These are phyloP conservation scores for Chenopodium formosanum DNA, from an alignment of 148 eudicot genomes.

Conservation along the genomic window DNA sequence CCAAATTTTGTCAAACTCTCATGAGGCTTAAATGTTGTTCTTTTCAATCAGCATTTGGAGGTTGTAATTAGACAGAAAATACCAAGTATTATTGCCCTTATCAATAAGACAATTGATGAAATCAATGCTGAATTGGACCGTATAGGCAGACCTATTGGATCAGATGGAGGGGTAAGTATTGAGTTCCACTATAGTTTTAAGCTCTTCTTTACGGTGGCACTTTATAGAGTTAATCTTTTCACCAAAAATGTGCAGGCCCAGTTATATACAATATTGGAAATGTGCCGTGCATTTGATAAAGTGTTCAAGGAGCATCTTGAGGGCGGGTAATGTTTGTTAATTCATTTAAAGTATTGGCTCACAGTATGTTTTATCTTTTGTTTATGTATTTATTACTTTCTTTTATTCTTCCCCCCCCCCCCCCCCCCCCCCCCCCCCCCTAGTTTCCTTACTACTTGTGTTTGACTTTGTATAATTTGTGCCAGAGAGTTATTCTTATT, in stretches of 20 bases:
- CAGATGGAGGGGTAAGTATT: conserved; percentile 91
- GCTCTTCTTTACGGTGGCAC: not conserved
- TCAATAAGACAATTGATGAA: conserved; percentile 96
- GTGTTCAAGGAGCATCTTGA: conserved; percentile 94
- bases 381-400: no score
- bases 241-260: conserved; percentile 69
- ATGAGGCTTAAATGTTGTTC: conserved; percentile 16
- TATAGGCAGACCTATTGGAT: conserved; percentile 88
- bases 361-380: not conserved
- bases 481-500: not conserved
- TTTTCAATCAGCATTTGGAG: conserved; percentile 79
- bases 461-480: not conserved
- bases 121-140: conserved; percentile 96
- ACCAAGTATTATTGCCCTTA: conserved; percentile 89
- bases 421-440: no score
- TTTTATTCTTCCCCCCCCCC: no score
- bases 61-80: conserved; percentile 87
- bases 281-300: conserved; percentile 98
- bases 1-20: not conserved
- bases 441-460: not conserved
- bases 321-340: conserved; percentile 75
- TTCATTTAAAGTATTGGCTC: conserved; percentile 4
- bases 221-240: not conserved
- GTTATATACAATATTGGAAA: conserved; percentile 86
- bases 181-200: not conserved